Conservation (phyloP, 495 filamentous ascomycete species). For the Acidiella bohemica region DNA sequence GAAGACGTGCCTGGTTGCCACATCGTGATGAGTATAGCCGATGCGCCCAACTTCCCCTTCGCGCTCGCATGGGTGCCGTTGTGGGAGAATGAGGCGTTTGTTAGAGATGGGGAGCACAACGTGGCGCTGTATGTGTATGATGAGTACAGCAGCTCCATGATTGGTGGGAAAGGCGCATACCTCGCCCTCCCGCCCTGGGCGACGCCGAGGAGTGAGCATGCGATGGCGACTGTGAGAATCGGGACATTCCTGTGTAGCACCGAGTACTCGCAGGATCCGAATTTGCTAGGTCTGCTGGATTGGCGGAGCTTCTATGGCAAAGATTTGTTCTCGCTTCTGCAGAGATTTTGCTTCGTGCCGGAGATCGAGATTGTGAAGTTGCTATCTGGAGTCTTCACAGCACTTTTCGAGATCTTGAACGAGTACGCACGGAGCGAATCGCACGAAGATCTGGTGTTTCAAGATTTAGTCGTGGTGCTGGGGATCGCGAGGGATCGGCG, state of each 20-base stretch:
- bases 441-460: conserved; percentile 85
- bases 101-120: conserved; percentile 71
- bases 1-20: conserved; percentile 74
- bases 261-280: conserved; percentile 83
- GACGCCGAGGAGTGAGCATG: conserved; percentile 57
- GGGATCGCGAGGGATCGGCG: conserved; percentile 89
- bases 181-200: conserved; percentile 67
- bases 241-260: conserved; percentile 93
- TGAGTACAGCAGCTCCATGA: conserved; percentile 48
- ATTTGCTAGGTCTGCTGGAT: conserved; percentile 66
- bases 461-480: conserved; percentile 73
- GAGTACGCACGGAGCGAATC: conserved; percentile 63
- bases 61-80: conserved; percentile 86
- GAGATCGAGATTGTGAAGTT: conserved; percentile 97
- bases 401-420: conserved; percentile 79
- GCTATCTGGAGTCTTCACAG: conserved; percentile 76
- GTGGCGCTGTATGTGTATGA: conserved; percentile 80
- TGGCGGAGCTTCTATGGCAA: conserved; percentile 66
- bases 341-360: conserved; percentile 78
- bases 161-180: conserved; percentile 63
- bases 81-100: conserved; percentile 84
- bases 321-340: conserved; percentile 58
- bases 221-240: conserved; percentile 61
- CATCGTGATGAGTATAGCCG: conserved; percentile 75
- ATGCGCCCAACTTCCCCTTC: conserved; percentile 73